These are phyloP conservation scores for Lagenaria siceraria DNA, from an alignment of 306 rosid genomes.

Conservation along the genomic window DNA sequence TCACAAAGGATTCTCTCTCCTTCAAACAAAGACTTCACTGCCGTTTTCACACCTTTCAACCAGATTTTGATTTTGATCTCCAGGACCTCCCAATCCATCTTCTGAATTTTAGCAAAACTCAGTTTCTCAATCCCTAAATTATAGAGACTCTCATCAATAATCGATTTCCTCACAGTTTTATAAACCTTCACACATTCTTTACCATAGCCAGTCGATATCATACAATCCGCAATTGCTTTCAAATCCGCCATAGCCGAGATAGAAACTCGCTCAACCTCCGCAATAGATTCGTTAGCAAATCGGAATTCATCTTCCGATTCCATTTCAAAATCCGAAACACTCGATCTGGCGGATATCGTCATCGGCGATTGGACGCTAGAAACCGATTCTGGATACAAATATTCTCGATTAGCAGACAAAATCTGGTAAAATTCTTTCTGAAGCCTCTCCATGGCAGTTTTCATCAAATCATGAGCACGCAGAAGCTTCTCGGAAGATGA, in stretches of 20 bases:
- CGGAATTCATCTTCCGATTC: conserved; percentile 26
- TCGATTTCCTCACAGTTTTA: conserved; percentile 29
- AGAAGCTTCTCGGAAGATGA: conserved; percentile 27
- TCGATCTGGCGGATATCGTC: conserved; percentile 10
- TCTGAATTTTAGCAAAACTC: conserved; percentile 31
- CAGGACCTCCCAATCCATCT: conserved; percentile 46
- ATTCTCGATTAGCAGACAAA: conserved; percentile 23
- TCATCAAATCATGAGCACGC: conserved; percentile 32
- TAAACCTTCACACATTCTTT: conserved; percentile 45
- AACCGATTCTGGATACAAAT: conserved; percentile 23
- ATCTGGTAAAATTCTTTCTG: conserved; percentile 33
- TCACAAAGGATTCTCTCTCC: conserved; percentile 43
- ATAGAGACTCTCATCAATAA: conserved; percentile 34
- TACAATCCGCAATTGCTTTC: conserved; percentile 42
- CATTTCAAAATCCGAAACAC: conserved; percentile 28
- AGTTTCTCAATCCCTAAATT: conserved; percentile 37
- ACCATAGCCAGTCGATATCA: conserved; percentile 38
- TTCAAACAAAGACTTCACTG: conserved; percentile 25
- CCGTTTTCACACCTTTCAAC: conserved; percentile 28
- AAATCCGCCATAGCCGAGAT: conserved; percentile 26
- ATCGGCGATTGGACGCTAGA: conserved; percentile 18
- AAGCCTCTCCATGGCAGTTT: conserved; percentile 33
- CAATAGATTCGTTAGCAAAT: conserved; percentile 3
- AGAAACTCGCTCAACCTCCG: conserved; percentile 25
- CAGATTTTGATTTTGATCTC: conserved; percentile 37